Conservation (phyloP, 208 protist species). For the Herpetomonas muscarum region DNA sequence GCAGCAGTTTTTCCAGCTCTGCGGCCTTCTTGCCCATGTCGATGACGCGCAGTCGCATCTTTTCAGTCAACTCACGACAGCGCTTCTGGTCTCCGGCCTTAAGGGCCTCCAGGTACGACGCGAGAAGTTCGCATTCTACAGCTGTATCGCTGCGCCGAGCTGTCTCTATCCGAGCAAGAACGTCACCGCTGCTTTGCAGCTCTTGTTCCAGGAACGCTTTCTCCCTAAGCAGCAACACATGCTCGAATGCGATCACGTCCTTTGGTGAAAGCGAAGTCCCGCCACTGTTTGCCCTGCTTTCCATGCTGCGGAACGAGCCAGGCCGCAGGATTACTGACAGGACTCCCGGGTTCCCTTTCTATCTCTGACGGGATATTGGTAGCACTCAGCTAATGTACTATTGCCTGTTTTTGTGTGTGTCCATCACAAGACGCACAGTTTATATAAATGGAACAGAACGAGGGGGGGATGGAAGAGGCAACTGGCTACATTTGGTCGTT, state of each 20-base stretch:
- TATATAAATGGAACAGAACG: too few species aligned
- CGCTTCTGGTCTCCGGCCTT: neutral
- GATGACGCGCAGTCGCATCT: neutral
- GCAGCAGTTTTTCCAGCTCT: conserved; percentile 7
- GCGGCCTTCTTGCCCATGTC: conserved; percentile 5
- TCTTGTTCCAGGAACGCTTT: conserved; percentile 4
- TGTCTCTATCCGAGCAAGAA: conserved; percentile 1
- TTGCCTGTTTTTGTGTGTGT: too few species aligned
- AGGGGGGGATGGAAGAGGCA: too few species aligned
- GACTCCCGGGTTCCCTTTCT: too few species aligned
- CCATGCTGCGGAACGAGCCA: too few species aligned
- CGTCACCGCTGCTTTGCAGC: neutral
- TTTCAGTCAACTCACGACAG: neutral
- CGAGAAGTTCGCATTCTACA: neutral
- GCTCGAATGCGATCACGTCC: neutral
- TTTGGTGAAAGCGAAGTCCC: neutral
- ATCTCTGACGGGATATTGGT: too few species aligned
- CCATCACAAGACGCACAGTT: too few species aligned
- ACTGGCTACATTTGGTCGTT: too few species aligned
- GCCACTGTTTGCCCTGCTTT: too few species aligned
- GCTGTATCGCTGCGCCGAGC: neutral
- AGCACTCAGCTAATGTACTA: too few species aligned
- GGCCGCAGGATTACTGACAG: too few species aligned
- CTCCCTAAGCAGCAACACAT: conserved; percentile 1
- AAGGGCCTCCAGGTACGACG: conserved; percentile 3